Base-by-base conservation (phyloP, 2,329 filamentous ascomycete genomes). In the Pseudogymnoascus sp. region DNA sequence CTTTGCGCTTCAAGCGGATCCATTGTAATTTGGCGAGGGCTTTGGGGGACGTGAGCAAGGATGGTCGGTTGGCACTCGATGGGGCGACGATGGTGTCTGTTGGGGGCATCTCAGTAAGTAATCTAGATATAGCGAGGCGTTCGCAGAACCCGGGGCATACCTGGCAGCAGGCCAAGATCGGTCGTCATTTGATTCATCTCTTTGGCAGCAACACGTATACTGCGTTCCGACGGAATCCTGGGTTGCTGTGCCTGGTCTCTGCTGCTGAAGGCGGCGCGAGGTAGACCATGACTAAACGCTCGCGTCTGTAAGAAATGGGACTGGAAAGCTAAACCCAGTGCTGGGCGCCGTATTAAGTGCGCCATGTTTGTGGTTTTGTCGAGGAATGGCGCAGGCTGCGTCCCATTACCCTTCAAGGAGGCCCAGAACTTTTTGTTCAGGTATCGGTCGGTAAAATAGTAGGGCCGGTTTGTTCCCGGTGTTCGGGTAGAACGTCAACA, bases 1-100 rank as follows among this genome's bases (percentile, higher is more conserved):
- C 37, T 22, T 62, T 62, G 8, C 25, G 64, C 57, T 65, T 67
- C 22, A 71, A 3, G 16, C 68, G 64, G 6, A 60, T 47, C 63
- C 64, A 71, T 62, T 71, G 68, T 11, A 75, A 61, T 20, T 63
- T 66, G 6, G 67, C 58, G n/a, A 70, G 63, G 11, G 57, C n/a
- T 43, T 57, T 60, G 6, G 70, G 70, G 2, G 63, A 59, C 6
- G 22, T 57, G 63, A 71, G 66, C 61, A 72, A 61, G 2, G 70
- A 68, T 2, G 73, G 71, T 28, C 65, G 65, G 41, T 70, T 70
- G 11, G 58, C 14, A 59, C 69, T 66, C 6, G 68, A 70, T 12
- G 73, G 73, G 47, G 67, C 69, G 18, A 76, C 65, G 58, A 75
- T 73, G 25, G 73, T 75, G 28, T 65, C 74, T 76, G 58, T 38